These are phyloP conservation scores for Rhododendron williamsianum DNA, from an alignment of 148 eudicot species.

Conservation along the genomic window DNA sequence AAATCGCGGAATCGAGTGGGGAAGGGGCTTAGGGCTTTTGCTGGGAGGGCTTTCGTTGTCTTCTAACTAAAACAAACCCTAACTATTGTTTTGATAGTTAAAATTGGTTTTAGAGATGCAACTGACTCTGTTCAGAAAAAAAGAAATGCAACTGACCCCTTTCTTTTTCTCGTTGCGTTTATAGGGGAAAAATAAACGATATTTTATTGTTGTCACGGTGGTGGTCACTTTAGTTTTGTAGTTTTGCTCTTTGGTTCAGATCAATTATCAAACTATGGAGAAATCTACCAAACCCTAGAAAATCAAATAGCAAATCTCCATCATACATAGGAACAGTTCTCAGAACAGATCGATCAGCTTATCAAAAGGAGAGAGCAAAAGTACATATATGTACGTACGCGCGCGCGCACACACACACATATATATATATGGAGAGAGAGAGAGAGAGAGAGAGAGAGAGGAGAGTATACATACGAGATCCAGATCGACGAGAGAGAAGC, in stretches of 20 bases:
- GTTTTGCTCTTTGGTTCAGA: neutral
- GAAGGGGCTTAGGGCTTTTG: neutral
- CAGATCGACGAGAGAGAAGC: no score
- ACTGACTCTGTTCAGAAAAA: neutral
- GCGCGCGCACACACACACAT: no score
- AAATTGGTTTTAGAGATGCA: neutral
- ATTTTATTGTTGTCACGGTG: neutral
- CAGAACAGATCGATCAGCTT: no score
- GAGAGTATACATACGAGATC: no score
- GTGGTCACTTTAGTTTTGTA: neutral
- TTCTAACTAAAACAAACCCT: neutral
- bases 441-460: no score
- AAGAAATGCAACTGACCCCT: neutral
- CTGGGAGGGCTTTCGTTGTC: constrained; percentile 1
- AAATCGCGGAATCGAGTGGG: neutral
- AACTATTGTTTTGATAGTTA: neutral
- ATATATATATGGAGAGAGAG: no score
- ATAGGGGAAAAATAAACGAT: neutral
- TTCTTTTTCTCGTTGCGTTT: neutral
- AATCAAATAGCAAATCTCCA: no score
- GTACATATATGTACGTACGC: no score
- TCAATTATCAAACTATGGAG: no score
- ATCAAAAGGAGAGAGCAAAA: no score
- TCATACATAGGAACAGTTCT: no score
- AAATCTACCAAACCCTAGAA: no score